These are phyloP conservation scores for Cladophialophora exuberans DNA, from an alignment of 2,329 filamentous ascomycete genomes.

Conservation along the genomic window DNA sequence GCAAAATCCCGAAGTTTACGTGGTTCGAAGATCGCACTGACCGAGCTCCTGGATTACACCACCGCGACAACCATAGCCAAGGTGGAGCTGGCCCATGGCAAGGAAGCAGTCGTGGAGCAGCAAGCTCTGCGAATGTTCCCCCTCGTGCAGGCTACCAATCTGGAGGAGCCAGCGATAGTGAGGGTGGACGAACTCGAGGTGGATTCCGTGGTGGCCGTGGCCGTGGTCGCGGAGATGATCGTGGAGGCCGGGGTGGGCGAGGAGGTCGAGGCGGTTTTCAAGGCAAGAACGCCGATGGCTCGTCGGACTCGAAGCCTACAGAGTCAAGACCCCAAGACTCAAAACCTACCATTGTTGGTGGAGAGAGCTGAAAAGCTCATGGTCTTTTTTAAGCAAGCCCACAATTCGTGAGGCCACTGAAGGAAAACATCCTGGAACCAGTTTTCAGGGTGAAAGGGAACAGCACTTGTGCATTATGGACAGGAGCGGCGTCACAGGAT, in stretches of 20 bases:
- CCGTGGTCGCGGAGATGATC: constrained; percentile 57
- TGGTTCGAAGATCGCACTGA: constrained; percentile 67
- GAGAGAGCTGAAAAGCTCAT: constrained; percentile 24
- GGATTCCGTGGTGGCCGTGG: constrained; percentile 63
- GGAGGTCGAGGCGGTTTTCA: constrained; percentile 60
- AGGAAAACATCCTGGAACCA: constrained; percentile 3
- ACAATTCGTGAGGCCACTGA: constrained; percentile 7
- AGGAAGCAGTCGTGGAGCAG: constrained; percentile 62
- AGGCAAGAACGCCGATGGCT: constrained; percentile 62
- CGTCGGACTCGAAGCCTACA: constrained; percentile 44
- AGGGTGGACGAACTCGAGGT: constrained; percentile 64
- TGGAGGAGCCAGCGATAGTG: constrained; percentile 77
- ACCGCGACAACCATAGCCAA: constrained; percentile 37
- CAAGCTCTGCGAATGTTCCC: constrained; percentile 60
- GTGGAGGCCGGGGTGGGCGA: constrained; percentile 59
- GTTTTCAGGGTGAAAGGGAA: constrained; percentile 20
- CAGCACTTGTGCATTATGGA: constrained; percentile 28
- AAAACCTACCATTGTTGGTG: constrained; percentile 22
- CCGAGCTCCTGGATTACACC: constrained; percentile 53
- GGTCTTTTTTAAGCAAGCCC: constrained; percentile 5
- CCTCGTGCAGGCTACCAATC: constrained; percentile 79
- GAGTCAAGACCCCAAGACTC: constrained; percentile 42
- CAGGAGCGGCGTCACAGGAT: constrained; percentile 23
- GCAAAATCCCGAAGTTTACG: constrained; percentile 79
- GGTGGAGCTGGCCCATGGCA: constrained; percentile 62